Evolutionary conservation across 345 rosid species (phyloP), one percentile per base, ranked within the genome.

Genomic region (Euphorbia peplus): DNA sequence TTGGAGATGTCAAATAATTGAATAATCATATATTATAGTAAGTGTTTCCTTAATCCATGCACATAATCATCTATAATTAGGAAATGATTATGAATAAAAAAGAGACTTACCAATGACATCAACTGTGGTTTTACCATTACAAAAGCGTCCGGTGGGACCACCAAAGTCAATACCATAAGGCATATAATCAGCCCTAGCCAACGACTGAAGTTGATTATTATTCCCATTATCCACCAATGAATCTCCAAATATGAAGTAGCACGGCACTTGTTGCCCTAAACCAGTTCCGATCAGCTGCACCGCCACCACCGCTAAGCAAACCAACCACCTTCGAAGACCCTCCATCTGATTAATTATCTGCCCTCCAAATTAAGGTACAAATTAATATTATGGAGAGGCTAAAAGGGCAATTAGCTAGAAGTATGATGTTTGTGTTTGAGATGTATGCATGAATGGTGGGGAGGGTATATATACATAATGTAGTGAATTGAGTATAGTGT

Each of bases 181-280:
- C 74, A 75, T 46, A 56, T 90, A 92, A 72, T 92, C 44, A 64
- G 96, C 86, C 77, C 82, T 83, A 9, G 98, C 98, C 70, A 85
- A 39, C 29, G 96, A 90, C 0, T 22, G 0, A 16, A 92, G 96
- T 35, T 54, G 70, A 63, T 92, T 92, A 76, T 92, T 92, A 73
- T 92, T 92, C 68, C 98, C 98, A 74, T 82, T 88, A 41, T 92
- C 98, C n/a, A 88, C 95, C 84, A 92, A 76, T 22, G 98, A 92
- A 64, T 92, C 98, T 60, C 98, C 98, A 57, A 92, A 92, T 60
- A 90, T 76, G 73, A 90, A 92, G 82, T 81, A 90, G 71, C 96
- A 87, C 29, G 98, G 96, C 30, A 77, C 96, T 65, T 84, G 88
- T 1, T 91, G 90, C 10, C 72, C 85, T 28, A 79, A 89, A 48